Conservation (phyloP, 164 flowering plant species). For the Pachysandra terminalis region DNA sequence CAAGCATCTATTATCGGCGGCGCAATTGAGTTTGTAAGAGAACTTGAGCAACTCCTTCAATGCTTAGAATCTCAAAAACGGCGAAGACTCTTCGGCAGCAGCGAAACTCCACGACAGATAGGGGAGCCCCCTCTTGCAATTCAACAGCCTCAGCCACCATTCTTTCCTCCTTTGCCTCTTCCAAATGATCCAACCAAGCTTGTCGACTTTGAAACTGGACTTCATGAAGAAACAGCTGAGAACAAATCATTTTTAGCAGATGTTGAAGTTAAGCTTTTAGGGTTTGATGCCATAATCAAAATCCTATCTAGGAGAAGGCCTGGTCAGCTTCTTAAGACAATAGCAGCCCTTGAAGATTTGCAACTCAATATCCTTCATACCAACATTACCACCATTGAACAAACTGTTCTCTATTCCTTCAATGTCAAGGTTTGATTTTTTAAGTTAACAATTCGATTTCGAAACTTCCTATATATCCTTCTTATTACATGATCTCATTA, state of each 20-base stretch:
- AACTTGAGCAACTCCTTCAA: slow-evolving; percentile 87
- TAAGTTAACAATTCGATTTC: neutral
- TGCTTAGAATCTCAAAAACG: slow-evolving; percentile 92
- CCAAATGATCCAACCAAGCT: slow-evolving; percentile 40
- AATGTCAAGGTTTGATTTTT: slow-evolving; percentile 62
- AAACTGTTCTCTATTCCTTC: slow-evolving; percentile 94
- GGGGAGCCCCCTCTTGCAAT: slow-evolving; percentile 34
- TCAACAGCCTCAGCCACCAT: slow-evolving; percentile 35
- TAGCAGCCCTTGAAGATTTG: slow-evolving; percentile 84
- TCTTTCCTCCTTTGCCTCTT: slow-evolving; percentile 36
- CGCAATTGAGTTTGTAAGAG: slow-evolving; percentile 94
- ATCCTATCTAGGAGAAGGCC: slow-evolving; percentile 78
- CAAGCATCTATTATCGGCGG: slow-evolving; percentile 99
- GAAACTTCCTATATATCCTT: neutral
- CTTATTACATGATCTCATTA: neutral
- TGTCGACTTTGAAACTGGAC: slow-evolving; percentile 36
- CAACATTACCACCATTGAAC: slow-evolving; percentile 94
- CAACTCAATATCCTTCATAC: slow-evolving; percentile 83
- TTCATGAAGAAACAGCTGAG: slow-evolving; percentile 74
- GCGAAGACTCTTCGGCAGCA: slow-evolving; percentile 51
- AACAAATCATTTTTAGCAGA: slow-evolving; percentile 82
- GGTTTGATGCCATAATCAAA: slow-evolving; percentile 88
- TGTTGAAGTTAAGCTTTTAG: slow-evolving; percentile 79
- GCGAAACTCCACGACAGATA: slow-evolving; percentile 30
- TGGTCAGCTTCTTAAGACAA: slow-evolving; percentile 76